Percentiles rank a stretch among this genome's conserved stretches.
Evolutionary conservation across 2,329 filamentous ascomycete genomes (phyloP).

Genomic region (Aaosphaeria arxii): DNA sequence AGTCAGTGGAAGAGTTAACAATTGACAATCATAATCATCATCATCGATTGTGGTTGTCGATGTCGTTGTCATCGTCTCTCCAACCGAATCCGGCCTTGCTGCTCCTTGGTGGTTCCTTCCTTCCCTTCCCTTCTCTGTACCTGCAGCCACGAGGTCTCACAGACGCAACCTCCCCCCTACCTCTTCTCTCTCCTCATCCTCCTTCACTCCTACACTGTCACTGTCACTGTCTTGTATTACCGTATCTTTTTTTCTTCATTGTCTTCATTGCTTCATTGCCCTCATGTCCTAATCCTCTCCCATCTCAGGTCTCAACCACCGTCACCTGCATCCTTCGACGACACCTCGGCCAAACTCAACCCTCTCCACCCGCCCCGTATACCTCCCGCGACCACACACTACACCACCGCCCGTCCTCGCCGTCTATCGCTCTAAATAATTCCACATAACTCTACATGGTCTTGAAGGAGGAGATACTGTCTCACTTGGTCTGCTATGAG

Average conservation of each 20-base stretch:
- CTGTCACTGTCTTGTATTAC: too few relatives aligned
- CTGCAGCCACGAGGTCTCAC: constrained; percentile 32
- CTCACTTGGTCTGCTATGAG: constrained; percentile 37
- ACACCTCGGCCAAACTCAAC: constrained; percentile 11
- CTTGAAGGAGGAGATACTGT: constrained; percentile 20
- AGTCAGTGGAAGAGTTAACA: too few relatives aligned
- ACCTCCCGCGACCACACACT: constrained; percentile 6
- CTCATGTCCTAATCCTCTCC: constrained; percentile 12
- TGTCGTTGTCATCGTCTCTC: background rate
- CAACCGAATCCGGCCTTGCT: background rate
- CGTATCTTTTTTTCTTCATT: too few relatives aligned
- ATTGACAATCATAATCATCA: too few relatives aligned
- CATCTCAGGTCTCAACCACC: constrained; percentile 1
- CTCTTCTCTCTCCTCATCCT: too few relatives aligned
- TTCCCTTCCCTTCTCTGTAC: constrained; percentile 18
- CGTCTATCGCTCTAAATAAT: constrained; percentile 12
- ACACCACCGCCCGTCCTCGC: constrained; percentile 8
- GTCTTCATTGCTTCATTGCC: too few relatives aligned
- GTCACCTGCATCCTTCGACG: constrained; percentile 3
- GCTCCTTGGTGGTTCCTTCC: constrained; percentile 9
- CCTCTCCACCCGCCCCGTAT: constrained; percentile 8
- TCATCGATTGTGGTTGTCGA: too few relatives aligned
- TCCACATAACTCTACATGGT: constrained; percentile 21
- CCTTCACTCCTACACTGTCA: too few relatives aligned
- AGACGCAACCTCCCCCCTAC: constrained; percentile 3